Evolutionary conservation across 139 green algal species (phyloP).

Genomic region (Limnomonas spitsbergensis): DNA sequence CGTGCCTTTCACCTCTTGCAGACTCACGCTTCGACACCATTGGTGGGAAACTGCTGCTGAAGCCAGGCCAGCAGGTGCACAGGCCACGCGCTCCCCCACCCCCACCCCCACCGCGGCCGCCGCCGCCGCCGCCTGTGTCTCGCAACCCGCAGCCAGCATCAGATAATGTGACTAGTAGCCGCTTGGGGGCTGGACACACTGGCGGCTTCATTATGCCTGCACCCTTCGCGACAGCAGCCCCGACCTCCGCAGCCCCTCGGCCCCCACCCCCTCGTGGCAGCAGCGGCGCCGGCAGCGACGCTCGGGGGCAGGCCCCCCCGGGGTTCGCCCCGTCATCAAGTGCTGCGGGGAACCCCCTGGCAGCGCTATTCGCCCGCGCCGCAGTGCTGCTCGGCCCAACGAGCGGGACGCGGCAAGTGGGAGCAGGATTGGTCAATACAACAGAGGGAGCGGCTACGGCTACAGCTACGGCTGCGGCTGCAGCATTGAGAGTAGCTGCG

Average conservation of each 20-base stretch:
- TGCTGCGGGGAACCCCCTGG: background rate
- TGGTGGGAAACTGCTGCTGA: background rate
- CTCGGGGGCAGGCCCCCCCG: no score
- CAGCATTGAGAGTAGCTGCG: background rate
- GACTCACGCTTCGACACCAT: constrained; percentile 2
- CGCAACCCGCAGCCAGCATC: no score
- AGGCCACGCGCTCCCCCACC: background rate
- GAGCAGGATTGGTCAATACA: background rate
- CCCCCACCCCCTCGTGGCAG: background rate
- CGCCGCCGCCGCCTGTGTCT: no score
- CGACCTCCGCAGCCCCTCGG: background rate
- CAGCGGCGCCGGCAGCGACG: background rate
- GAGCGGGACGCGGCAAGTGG: no score
- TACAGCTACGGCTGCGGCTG: background rate
- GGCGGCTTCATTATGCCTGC: background rate
- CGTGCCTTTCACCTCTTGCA: constrained; percentile 1
- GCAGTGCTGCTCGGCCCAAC: no score
- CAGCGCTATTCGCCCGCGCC: background rate
- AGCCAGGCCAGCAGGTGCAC: background rate
- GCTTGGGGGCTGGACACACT: background rate
- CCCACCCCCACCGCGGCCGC: background rate
- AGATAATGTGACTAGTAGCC: no score
- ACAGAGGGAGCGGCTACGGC: background rate
- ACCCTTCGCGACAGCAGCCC: background rate
- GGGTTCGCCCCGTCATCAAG: no score